Percentiles rank a stretch among this genome's conserved stretches.
These are phyloP conservation scores for Chloranthus sessilifolius DNA, from an alignment of 164 flowering plant genomes.

Conservation along the genomic window DNA sequence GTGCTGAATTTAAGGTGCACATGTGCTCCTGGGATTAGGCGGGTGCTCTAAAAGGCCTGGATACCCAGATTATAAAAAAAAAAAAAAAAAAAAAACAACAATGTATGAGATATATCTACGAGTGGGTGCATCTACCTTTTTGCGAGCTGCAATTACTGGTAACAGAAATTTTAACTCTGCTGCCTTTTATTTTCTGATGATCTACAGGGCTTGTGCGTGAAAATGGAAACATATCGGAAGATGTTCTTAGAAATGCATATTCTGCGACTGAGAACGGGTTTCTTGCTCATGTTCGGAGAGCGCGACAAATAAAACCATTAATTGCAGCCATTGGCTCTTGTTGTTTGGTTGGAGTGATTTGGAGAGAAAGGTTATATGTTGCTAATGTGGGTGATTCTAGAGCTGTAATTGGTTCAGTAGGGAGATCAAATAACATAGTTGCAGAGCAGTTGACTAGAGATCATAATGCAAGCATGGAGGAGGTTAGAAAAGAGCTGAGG, in stretches of 20 bases:
- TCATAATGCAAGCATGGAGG: conserved; percentile 69
- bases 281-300: conserved; percentile 44
- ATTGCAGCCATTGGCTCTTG: conserved; percentile 72
- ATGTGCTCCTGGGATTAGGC: too few relatives aligned
- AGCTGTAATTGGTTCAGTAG: conserved; percentile 57
- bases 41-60: too few relatives aligned
- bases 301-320: conserved; percentile 36
- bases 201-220: conserved; percentile 50
- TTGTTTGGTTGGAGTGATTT: conserved; percentile 72
- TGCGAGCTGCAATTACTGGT: too few relatives aligned
- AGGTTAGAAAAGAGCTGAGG: conserved; percentile 63
- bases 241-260: conserved; percentile 51
- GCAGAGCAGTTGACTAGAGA: conserved; percentile 69
- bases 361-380: conserved; percentile 48
- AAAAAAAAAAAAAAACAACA: too few relatives aligned
- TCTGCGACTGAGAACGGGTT: conserved; percentile 71
- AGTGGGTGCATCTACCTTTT: too few relatives aligned
- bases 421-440: conserved; percentile 36
- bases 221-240: conserved; percentile 50
- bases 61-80: too few relatives aligned
- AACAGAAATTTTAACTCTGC: too few relatives aligned
- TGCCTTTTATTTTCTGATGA: too few relatives aligned
- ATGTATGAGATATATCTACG: too few relatives aligned
- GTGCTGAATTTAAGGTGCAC: too few relatives aligned
- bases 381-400: conserved; percentile 85